Conservation (phyloP, 1,284 basidiomycete genomes). For the Boletus calvinii region DNA sequence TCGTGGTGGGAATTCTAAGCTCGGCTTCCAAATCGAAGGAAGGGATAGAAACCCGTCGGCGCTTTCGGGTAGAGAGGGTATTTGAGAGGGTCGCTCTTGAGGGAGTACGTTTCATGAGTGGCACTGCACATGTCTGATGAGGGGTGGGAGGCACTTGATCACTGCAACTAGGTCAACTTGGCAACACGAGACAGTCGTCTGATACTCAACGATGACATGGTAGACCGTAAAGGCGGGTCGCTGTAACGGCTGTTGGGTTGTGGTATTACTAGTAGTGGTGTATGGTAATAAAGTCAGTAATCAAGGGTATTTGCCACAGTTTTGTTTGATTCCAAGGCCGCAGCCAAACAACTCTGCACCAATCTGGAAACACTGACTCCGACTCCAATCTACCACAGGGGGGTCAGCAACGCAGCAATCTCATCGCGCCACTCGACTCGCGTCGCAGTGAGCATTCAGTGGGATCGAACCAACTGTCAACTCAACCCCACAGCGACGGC, state of each 20-base stretch:
- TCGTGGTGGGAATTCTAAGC: conserved; percentile 11
- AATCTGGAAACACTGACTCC: no score
- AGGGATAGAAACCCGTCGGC: conserved; percentile 33
- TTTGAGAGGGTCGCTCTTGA: conserved; percentile 32
- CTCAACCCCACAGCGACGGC: not conserved
- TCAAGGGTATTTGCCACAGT: not conserved
- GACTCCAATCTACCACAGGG: no score
- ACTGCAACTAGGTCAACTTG: conserved; percentile 25
- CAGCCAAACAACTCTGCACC: conserved; percentile 28
- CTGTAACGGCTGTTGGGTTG: not conserved
- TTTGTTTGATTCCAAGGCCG: conserved; percentile 30
- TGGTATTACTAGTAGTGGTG: conserved; percentile 1
- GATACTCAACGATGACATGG: conserved; percentile 34
- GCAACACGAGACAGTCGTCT: conserved; percentile 5
- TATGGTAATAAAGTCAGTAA: not conserved
- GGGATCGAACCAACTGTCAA: not conserved
- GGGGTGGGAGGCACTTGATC: conserved; percentile 31
- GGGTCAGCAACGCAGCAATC: not conserved
- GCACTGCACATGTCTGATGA: conserved; percentile 26
- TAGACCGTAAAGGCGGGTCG: not conserved
- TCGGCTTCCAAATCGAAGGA: conserved; percentile 34
- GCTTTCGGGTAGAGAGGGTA: conserved; percentile 31
- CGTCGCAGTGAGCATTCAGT: not conserved
- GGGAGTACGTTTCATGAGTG: conserved; percentile 34
- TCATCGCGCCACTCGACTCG: not conserved